Evolutionary conservation across 2,329 filamentous ascomycete species (phyloP), one percentile per base, ranked within the genome.

Genomic region (Fusarium goolgardi): DNA sequence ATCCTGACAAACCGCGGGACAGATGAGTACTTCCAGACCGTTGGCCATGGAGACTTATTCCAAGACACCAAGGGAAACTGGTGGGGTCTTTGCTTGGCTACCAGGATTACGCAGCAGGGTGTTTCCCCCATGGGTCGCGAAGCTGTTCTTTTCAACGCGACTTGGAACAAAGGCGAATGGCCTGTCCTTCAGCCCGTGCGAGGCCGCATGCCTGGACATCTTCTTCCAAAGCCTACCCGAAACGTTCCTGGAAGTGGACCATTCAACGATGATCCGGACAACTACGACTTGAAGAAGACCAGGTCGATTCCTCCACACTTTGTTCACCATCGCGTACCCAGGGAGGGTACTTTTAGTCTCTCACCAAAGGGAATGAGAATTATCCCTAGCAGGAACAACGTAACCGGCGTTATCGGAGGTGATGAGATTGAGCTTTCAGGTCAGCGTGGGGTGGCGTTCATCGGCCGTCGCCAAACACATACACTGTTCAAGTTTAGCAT

Each of bases 131-230:
- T 83, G 82, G 82, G 82, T 1, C 74, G 83, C 6, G 83, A 85
- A 67, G 81, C 80, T 0, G 77, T 83, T 4, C 63, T 84, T 1
- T 80, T 79, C 13, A 79, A 83, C 0, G 83, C 81, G 3, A 82
- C 77, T 3, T 89, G 84, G 86, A 62, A 79, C 0, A 74, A 79
- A 6, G 81, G 79, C 1, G 79, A 82, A 9, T 88, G 84, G 83
- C 86, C 85, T 0, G 41, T 81, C 50, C 65, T 82, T 54, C 47
- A 72, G n/a, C 63, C 60, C 1, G 67, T 77, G 5, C 58, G 59
- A 15, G 75, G 74, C 0, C 52, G 62, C 2, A 79, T 80, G 76
- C 75, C 71, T 7, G 79, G 78, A 9, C 60, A 47, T 2, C 47
- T 56, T 3, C 51, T 69, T 2, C 67, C 67, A 2, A 53, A 52